Base-by-base conservation (phyloP, 345 rosid species). In the Populus davidiana region DNA sequence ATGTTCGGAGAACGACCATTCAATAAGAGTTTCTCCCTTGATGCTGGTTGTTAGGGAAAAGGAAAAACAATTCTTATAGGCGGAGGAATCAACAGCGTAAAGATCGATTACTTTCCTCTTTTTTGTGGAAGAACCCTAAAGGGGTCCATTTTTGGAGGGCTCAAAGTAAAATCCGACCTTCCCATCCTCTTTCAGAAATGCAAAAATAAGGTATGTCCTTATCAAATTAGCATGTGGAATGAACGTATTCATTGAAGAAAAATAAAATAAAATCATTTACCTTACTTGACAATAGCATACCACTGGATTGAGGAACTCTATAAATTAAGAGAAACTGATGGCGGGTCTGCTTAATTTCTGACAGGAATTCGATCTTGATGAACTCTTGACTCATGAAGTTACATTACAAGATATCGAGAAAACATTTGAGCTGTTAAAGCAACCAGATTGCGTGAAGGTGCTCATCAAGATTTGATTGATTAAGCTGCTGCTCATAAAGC, bases 61-160 rank as follows among this genome's bases (percentile, higher is more conserved):
- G 97, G 94, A 44, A 83, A 83, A 39, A 82, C 77, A 47, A 78
- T 89, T 25, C 43, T 78, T 33, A 77, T 91, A 8, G 88, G 90
- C 1, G 47, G 69, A 59, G 90, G 87, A 68, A 68, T 39, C 14
- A 73, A 84, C 13, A 74, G 61, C 20, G 69, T 87, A 21, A 35
- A 72, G 31, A 35, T 87, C 21, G 80, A 68, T 69, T 65, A 69
- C 70, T 10, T 50, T 20, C 76, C 81, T 21, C 75, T 86, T 71
- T 18, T 84, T 69, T 17, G 65, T 17, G 89, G 93, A 47, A 88
- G 88, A 81, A 90, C 85, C 67, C 74, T 87, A 31, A 87, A 80
- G 80, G 97, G 88, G 1, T 88, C 76, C 33, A 16, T 85, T 65
- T 91, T 91, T 20, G 97, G 93, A 62, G 95, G 93, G 70, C 81